These are phyloP conservation scores for Cercospora zeae-maydis DNA, from an alignment of 2,329 filamentous ascomycete species.

Conservation along the genomic window DNA sequence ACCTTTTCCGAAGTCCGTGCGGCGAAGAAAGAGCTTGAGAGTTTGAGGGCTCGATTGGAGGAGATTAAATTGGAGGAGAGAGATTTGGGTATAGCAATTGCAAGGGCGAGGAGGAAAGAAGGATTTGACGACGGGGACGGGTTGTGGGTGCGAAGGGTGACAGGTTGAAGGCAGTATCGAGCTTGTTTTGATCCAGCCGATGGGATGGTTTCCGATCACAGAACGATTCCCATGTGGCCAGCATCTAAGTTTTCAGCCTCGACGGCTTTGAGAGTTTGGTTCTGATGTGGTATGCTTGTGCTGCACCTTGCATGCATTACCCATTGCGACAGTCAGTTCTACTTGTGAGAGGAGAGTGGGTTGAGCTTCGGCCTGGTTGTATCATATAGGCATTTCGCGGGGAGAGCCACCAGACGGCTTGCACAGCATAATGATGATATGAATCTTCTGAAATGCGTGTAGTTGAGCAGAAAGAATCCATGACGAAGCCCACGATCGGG, in stretches of 20 bases:
- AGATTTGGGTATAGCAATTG: conserved; percentile 71
- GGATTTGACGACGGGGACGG: conserved; percentile 56
- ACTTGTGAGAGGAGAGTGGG: neutral
- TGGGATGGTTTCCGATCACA: neutral
- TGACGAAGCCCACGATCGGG: no score
- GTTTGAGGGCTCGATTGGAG: conserved; percentile 62
- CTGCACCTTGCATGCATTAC: neutral
- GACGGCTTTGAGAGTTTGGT: neutral
- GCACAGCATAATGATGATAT: neutral
- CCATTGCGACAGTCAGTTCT: neutral
- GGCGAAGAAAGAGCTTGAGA: conserved; percentile 63
- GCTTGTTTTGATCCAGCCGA: neutral
- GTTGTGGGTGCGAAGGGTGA: conserved; percentile 76
- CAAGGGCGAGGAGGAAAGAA: conserved; percentile 71
- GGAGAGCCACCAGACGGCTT: neutral
- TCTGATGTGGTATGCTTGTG: neutral
- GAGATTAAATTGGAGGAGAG: conserved; percentile 74
- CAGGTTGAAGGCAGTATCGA: conserved; percentile 44
- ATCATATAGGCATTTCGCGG: neutral
- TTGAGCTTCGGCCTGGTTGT: neutral
- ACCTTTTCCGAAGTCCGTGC: conserved; percentile 55
- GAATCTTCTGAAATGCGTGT: neutral
- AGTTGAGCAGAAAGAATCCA: no score
- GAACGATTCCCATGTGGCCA: neutral
- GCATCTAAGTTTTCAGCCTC: neutral